Evolutionary conservation across 2,329 filamentous ascomycete genomes (phyloP), one percentile per base, ranked within the genome.

Genomic region (Lomentospora prolificans): DNA sequence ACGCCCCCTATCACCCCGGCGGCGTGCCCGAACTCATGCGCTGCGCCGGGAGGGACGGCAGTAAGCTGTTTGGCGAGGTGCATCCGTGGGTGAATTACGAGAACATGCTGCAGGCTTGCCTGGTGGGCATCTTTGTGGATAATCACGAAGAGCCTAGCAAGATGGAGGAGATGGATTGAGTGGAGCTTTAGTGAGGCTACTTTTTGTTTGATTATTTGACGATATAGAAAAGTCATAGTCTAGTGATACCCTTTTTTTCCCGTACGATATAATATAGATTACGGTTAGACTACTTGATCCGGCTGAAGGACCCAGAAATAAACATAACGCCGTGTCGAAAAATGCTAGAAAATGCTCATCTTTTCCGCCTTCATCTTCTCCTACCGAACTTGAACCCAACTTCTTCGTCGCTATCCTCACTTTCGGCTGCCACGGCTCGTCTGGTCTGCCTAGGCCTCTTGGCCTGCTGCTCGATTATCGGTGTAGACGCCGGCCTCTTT

Each of bases 1-100:
- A 97, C 66, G 67, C 90, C 33, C 84, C 87, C 1, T 99, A 90
- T 66, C 94, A 99, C 68, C 94, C 94, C 0, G 94, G 94, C 22
- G 94, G 89, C 7, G 81, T 86, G 62, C 82, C 83, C 3, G 88
- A 95, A 71, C 69, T 94, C 59, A 70, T 87, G 68, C 73, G 81
- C 30, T 78, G 75, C 31, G 84, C 84, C 0, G 84, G 76, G 0
- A 71, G 76, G 57, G 84, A 87, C 64, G 83, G 79, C 33, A 84
- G 79, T 2, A 75, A 74, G 64, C 63, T 87, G 57, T 87, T 87
- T 67, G 80, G 77, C 7, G 81, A 86, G 69, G 74, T 86, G 7
- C 84, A 87, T 65, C 80, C 83, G 2, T 87, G 84, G 84, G 84
- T 87, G 25, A 87, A 87, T 67, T 86, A 83, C 64, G 84, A 87